These are phyloP conservation scores for Caloboletus firmus DNA, from an alignment of 1,284 basidiomycete species.

Conservation along the genomic window DNA sequence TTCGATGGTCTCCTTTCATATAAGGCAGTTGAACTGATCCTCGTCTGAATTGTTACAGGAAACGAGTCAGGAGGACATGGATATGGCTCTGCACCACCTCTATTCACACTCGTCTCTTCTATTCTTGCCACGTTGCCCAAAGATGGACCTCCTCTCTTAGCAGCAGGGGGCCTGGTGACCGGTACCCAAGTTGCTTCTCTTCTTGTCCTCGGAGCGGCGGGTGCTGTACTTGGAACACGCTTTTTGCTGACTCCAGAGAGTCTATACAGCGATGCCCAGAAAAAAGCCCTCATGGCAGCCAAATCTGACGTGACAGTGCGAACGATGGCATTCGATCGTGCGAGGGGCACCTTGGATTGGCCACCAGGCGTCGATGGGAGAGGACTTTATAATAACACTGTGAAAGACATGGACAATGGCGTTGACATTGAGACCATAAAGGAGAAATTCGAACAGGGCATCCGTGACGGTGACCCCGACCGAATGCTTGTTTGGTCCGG, in stretches of 20 bases:
- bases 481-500: slow-evolving; percentile 71
- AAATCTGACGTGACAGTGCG: slow-evolving; percentile 51
- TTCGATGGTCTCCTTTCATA: slow-evolving; percentile 27
- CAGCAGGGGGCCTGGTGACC: slow-evolving; percentile 52
- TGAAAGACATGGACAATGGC: slow-evolving; percentile 57
- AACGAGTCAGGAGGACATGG: slow-evolving; percentile 78
- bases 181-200: slow-evolving; percentile 65
- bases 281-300: slow-evolving; percentile 55
- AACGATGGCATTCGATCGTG: slow-evolving; percentile 65
- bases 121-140: slow-evolving; percentile 47
- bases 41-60: slow-evolving; percentile 43
- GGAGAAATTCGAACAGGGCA: slow-evolving; percentile 45
- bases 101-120: slow-evolving; percentile 58
- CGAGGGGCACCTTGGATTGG: slow-evolving; percentile 61
- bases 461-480: slow-evolving; percentile 44
- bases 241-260: slow-evolving; percentile 69
- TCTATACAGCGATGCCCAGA: slow-evolving; percentile 56
- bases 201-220: slow-evolving; percentile 63
- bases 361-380: slow-evolving; percentile 65
- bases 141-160: slow-evolving; percentile 55
- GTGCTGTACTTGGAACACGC: slow-evolving; percentile 69
- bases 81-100: slow-evolving; percentile 50
- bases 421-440: slow-evolving; percentile 46
- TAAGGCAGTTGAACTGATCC: slow-evolving; percentile 5
- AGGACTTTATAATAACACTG: slow-evolving; percentile 45